Conservation (phyloP, 78 protist species). For the Cavenderia fasciculata region DNA sequence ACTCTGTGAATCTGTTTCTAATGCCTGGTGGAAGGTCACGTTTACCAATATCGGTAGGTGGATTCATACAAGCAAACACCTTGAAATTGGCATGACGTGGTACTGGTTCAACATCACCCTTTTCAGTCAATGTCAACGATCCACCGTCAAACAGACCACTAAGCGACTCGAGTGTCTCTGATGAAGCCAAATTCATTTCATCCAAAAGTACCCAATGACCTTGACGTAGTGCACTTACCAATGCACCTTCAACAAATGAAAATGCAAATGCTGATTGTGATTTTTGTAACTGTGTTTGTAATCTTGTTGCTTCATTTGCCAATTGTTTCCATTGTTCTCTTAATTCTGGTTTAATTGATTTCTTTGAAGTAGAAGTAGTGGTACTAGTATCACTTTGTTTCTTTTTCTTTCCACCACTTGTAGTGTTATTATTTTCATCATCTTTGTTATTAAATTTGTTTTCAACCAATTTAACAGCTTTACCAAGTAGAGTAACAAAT, state of each 20-base stretch:
- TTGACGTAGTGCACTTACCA: slow-evolving; percentile 90
- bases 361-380: too few species aligned
- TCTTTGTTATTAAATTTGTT: slow-evolving; percentile 32
- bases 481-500: slow-evolving; percentile 50
- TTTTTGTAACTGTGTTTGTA: slow-evolving; percentile 57
- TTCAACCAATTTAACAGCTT: slow-evolving; percentile 76
- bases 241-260: slow-evolving; percentile 94
- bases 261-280: slow-evolving; percentile 88
- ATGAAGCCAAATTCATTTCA: slow-evolving; percentile 98
- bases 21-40: slow-evolving; percentile 95
- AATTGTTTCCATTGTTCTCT: slow-evolving; percentile 74
- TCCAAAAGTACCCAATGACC: slow-evolving; percentile 99
- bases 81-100: slow-evolving; percentile 96
- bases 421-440: neutral
- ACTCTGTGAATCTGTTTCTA: slow-evolving; percentile 94
- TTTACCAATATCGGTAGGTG: slow-evolving; percentile 99
- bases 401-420: neutral
- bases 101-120: slow-evolving; percentile 92
- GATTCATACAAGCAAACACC: slow-evolving; percentile 99
- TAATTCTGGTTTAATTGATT: slow-evolving; percentile 26
- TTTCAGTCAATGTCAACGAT: slow-evolving; percentile 92
- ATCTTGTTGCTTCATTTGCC: neutral
- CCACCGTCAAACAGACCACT: slow-evolving; percentile 91
- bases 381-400: neutral
- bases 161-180: slow-evolving; percentile 96